These are phyloP conservation scores for Colletotrichum salicis DNA, from an alignment of 2,329 filamentous ascomycete genomes.

Conservation along the genomic window DNA sequence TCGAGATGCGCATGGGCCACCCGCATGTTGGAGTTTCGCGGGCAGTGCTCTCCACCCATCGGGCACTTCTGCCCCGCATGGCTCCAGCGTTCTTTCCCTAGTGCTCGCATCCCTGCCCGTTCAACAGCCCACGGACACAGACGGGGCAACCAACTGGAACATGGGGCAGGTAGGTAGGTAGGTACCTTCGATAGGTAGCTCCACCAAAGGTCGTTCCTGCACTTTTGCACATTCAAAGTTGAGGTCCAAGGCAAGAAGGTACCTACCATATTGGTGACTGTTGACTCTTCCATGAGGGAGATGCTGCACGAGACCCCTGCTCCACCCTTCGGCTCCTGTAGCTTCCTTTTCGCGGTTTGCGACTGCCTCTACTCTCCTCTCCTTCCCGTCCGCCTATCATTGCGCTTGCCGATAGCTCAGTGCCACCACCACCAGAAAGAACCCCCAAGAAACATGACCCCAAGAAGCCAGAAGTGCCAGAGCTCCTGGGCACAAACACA, in stretches of 20 bases:
- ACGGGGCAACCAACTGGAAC: not conserved
- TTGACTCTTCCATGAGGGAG: not conserved
- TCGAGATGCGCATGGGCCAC: constrained; percentile 8
- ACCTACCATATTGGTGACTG: not conserved
- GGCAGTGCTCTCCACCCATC: constrained; percentile 21
- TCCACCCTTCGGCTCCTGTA: constrained; percentile 15
- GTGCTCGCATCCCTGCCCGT: constrained; percentile 11
- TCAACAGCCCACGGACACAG: not conserved
- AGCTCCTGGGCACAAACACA: constrained; percentile 33
- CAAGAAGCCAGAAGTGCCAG: not conserved
- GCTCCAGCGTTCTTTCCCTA: not conserved
- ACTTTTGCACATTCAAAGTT: not conserved
- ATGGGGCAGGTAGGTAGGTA: not conserved
- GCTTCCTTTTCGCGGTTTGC: constrained; percentile 9
- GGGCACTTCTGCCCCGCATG: constrained; percentile 29
- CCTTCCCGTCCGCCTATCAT: constrained; percentile 12
- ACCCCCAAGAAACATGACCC: constrained; percentile 3
- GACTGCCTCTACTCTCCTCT: not conserved
- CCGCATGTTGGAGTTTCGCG: not conserved
- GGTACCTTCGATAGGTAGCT: no score
- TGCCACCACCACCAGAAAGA: not conserved
- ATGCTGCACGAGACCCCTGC: constrained; percentile 25
- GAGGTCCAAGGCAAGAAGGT: no score
- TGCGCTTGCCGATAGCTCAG: constrained; percentile 1
- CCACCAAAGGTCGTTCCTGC: not conserved